phyloP scores from a whole-genome alignment of 2,329 filamentous ascomycete species.

The Fonsecaea erecta region DNA sequence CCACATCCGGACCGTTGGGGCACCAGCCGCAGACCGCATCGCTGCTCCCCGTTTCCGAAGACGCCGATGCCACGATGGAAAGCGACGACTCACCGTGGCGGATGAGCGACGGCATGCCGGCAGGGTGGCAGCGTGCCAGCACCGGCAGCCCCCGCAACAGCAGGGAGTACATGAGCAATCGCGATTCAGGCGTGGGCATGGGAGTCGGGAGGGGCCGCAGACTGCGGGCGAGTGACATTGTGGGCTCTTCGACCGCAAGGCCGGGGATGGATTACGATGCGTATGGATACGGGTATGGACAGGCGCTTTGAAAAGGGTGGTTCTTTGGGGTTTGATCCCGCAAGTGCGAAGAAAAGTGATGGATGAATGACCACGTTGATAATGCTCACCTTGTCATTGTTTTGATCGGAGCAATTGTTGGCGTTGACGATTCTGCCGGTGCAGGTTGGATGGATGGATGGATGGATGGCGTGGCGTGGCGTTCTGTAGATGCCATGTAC shows the following conservation, averaged over 20 bases:
- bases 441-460: no score
- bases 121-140: constrained; percentile 29
- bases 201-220: not conserved
- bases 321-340: not conserved
- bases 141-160: constrained; percentile 17
- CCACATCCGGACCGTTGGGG: constrained; percentile 2
- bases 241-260: not conserved
- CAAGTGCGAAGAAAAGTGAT: not conserved
- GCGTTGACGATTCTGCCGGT: not conserved
- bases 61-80: not conserved
- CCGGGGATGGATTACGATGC: not conserved
- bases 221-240: constrained; percentile 20
- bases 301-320: constrained; percentile 4
- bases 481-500: no score
- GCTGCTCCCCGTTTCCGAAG: not conserved
- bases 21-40: constrained; percentile 3
- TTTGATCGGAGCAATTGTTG: not conserved
- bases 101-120: constrained; percentile 30
- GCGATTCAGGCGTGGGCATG: constrained; percentile 8
- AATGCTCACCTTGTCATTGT: not conserved
- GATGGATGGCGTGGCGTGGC: no score
- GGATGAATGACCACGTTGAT: not conserved
- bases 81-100: constrained; percentile 27
- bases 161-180: constrained; percentile 5
- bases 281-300: constrained; percentile 4